These are phyloP conservation scores for Saccharomycopsis guyanensis DNA, from an alignment of 805 yeast genomes.

Conservation along the genomic window DNA sequence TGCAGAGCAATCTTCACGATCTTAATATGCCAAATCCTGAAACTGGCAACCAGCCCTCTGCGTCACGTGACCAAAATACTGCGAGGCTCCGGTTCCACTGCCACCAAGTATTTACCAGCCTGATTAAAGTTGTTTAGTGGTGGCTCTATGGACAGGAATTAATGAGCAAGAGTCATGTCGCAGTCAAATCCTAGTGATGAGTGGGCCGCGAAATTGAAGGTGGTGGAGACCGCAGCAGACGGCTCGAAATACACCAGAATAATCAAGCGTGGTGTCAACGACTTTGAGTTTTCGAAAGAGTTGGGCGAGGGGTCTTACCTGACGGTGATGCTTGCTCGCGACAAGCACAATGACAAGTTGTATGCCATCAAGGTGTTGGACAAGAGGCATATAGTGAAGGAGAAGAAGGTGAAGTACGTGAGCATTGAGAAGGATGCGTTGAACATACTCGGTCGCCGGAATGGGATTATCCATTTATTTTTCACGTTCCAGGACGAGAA, in stretches of 20 bases:
- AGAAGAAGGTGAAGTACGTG: conserved; percentile 78
- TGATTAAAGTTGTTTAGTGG: too few species aligned
- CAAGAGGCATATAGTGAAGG: conserved; percentile 70
- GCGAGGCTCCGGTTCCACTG: too few species aligned
- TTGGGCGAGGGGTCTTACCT: conserved; percentile 97
- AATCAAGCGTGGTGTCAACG: conserved; percentile 28
- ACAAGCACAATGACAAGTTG: conserved; percentile 63
- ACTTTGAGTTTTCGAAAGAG: conserved; percentile 80
- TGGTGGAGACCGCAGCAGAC: conserved; percentile 10
- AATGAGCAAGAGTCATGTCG: too few species aligned
- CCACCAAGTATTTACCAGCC: too few species aligned
- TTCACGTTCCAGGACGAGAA: conserved; percentile 76
- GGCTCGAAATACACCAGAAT: conserved; percentile 9
- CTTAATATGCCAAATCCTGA: too few species aligned
- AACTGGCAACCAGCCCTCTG: too few species aligned
- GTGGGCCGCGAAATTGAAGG: conserved; percentile 21
- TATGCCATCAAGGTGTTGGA: conserved; percentile 74
- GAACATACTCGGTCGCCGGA: conserved; percentile 52
- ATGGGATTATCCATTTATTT: conserved; percentile 60
- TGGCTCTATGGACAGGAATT: too few species aligned
- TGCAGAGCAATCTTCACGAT: too few species aligned
- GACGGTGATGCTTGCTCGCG: conserved; percentile 82
- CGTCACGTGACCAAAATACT: too few species aligned
- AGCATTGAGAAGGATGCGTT: conserved; percentile 77
- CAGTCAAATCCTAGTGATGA: conserved; percentile 4